Percentiles rank a stretch among this genome's conserved stretches.
These are phyloP conservation scores for Cyclotella cryptica DNA, from an alignment of 108 stramenopile species.

Conservation along the genomic window DNA sequence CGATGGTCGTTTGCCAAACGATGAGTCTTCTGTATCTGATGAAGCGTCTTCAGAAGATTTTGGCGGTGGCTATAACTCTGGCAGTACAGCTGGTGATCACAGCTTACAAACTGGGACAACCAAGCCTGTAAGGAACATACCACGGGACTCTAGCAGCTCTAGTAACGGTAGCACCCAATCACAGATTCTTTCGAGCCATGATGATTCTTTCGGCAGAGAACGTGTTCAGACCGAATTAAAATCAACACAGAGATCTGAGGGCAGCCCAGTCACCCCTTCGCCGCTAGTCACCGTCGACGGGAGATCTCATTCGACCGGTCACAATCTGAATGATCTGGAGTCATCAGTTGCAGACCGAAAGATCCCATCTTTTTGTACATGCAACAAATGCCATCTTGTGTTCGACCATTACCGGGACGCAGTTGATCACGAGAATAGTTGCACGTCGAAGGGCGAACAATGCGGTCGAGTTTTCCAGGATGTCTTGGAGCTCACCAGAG, in stretches of 20 bases:
- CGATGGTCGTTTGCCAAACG: not conserved
- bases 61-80: not conserved
- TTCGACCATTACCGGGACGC: conserved; percentile 1
- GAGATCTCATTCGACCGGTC: not conserved
- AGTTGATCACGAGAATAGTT: not conserved
- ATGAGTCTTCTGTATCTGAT: conserved; percentile 10
- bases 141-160: not conserved
- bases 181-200: no score
- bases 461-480: not conserved
- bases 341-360: not conserved
- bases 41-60: not conserved
- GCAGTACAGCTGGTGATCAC: not conserved
- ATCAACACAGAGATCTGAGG: not conserved
- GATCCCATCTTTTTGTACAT: not conserved
- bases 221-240: not conserved
- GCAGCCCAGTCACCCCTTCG: conserved; percentile 1
- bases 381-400: conserved; percentile 18
- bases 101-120: not conserved
- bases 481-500: not conserved
- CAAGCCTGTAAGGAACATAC: not conserved
- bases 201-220: no score
- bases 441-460: not conserved
- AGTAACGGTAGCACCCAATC: not conserved
- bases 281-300: not conserved
- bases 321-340: not conserved